Evolutionary conservation across 192 early-diverging fungal genomes (phyloP).

Genomic region (Backusella tuberculispora): DNA sequence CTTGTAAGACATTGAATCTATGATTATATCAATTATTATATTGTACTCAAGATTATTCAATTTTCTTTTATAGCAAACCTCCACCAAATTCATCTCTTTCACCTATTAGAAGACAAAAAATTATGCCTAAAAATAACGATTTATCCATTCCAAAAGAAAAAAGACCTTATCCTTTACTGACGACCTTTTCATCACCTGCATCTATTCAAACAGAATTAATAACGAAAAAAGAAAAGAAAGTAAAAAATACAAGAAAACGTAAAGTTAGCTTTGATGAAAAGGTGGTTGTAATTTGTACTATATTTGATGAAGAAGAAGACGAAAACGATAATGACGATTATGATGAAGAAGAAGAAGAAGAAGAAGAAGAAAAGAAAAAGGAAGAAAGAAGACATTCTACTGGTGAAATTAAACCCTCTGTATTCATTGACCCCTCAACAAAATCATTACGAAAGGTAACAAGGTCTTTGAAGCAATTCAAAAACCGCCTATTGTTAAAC

Average conservation of each 20-base stretch:
- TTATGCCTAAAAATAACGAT: conserved; percentile 12
- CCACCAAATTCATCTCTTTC: conserved; percentile 26
- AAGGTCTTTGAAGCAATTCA: conserved; percentile 21
- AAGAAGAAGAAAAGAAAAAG: not conserved
- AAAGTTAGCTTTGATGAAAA: conserved; percentile 28
- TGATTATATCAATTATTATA: not conserved
- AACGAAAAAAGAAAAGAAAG: not conserved
- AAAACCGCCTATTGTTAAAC: conserved; percentile 16
- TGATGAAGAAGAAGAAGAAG: conserved; percentile 1
- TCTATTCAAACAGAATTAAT: not conserved
- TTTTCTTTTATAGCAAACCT: not conserved
- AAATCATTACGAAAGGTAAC: conserved; percentile 11
- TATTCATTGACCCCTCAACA: not conserved
- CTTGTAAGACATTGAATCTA: not conserved
- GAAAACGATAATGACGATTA: not conserved
- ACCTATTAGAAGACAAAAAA: conserved; percentile 19
- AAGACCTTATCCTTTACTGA: conserved; percentile 17
- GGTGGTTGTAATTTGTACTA: conserved; percentile 20
- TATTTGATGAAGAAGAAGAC: conserved; percentile 19
- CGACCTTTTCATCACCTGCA: conserved; percentile 21
- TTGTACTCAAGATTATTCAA: not conserved
- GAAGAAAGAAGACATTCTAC: conserved; percentile 20
- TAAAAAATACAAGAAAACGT: not conserved
- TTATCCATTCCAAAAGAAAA: conserved; percentile 5
- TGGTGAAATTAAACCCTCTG: conserved; percentile 18